Evolutionary conservation across 129 eudicot species (phyloP).

Genomic region (Lactuca saligna): DNA sequence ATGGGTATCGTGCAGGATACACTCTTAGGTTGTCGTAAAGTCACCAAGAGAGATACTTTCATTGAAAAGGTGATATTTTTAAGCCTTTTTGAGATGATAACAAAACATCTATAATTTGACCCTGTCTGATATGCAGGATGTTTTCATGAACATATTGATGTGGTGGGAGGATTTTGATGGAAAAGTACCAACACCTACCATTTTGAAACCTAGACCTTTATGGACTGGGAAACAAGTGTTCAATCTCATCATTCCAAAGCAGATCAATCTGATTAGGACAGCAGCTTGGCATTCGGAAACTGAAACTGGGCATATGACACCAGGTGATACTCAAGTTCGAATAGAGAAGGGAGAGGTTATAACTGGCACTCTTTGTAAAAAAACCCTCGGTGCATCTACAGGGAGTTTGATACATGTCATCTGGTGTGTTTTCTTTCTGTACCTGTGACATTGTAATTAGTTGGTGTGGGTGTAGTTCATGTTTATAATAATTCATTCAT

Average conservation of each 20-base stretch:
- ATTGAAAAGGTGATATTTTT: slow-evolving; percentile 72
- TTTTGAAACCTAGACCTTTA: slow-evolving; percentile 92
- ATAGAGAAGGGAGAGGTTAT: slow-evolving; percentile 95
- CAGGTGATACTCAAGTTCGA: slow-evolving; percentile 93
- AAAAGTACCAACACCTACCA: slow-evolving; percentile 90
- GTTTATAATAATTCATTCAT: background rate
- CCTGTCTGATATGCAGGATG: slow-evolving; percentile 53
- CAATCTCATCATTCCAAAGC: slow-evolving; percentile 92
- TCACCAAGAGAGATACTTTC: slow-evolving; percentile 97
- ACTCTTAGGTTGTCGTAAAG: slow-evolving; percentile 88
- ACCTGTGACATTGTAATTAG: background rate
- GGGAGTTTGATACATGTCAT: slow-evolving; percentile 99
- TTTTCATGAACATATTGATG: slow-evolving; percentile 94
- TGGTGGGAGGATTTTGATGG: slow-evolving; percentile 99
- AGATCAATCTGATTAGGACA: slow-evolving; percentile 78
- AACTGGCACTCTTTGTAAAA: slow-evolving; percentile 93
- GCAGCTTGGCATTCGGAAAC: slow-evolving; percentile 90
- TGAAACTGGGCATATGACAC: slow-evolving; percentile 78
- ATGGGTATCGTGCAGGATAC: slow-evolving; percentile 99
- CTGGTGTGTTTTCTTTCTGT: slow-evolving; percentile 50
- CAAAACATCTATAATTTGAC: background rate
- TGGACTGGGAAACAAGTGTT: slow-evolving; percentile 99
- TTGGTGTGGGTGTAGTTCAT: slow-evolving; percentile 2
- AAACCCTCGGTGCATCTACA: slow-evolving; percentile 83
- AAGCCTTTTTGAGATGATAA: background rate